Percentiles rank a stretch among this genome's conserved stretches.
Evolutionary conservation across 169 alveolate species (phyloP).

Genomic region (Cytauxzoon felis): DNA sequence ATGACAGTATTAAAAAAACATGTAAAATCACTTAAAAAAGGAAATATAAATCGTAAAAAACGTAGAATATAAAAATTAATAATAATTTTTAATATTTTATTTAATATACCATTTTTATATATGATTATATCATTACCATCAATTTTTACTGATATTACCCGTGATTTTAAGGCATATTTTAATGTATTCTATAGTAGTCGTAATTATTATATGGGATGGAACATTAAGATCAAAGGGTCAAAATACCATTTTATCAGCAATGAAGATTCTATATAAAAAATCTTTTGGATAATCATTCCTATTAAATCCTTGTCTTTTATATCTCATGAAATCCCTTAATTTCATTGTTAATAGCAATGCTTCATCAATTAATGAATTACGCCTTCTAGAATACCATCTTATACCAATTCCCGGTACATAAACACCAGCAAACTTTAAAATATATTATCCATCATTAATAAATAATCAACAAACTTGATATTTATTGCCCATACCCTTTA

Average conservation of each 20-base stretch:
- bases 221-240: background rate
- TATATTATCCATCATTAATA: background rate
- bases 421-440: constrained; percentile 42
- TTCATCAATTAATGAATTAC: background rate
- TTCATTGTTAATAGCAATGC: background rate
- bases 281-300: constrained; percentile 9
- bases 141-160: constrained; percentile 6
- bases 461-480: constrained; percentile 15
- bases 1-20: constrained; percentile 37
- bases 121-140: background rate
- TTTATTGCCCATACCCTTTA: background rate
- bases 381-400: constrained; percentile 15
- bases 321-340: constrained; percentile 8
- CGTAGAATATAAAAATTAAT: constrained; percentile 27
- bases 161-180: constrained; percentile 30
- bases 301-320: background rate
- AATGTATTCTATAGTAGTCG: constrained; percentile 24
- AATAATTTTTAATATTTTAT: background rate
- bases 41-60: constrained; percentile 38
- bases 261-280: constrained; percentile 12
- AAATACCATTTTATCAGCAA: constrained; percentile 22
- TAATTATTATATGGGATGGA: background rate
- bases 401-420: constrained; percentile 38
- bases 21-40: constrained; percentile 37
- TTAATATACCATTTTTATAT: background rate